These are phyloP conservation scores for Solanum appendiculatum DNA, from an alignment of 257 asterid species.

Conservation along the genomic window DNA sequence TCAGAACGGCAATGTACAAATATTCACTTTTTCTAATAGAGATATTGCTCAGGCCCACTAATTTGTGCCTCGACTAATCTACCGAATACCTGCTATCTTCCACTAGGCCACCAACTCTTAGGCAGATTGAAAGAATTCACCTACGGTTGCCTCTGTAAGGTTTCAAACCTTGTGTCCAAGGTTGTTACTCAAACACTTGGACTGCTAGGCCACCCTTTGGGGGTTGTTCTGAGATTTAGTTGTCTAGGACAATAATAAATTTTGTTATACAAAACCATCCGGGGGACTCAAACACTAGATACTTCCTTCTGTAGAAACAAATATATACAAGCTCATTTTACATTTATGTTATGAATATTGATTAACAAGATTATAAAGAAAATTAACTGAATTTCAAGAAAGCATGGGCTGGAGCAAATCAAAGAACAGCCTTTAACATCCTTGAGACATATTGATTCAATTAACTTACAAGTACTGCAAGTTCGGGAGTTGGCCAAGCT, in stretches of 20 bases:
- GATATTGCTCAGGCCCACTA: neutral
- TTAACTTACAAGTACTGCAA: slow-evolving; percentile 85
- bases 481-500: slow-evolving; percentile 66
- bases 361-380: neutral
- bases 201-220: neutral
- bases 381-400: neutral
- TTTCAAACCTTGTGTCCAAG: neutral
- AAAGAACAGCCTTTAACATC: neutral
- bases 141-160: neutral
- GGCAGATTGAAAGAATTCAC: neutral
- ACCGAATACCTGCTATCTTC: neutral
- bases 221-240: neutral
- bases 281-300: neutral
- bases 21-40: neutral
- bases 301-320: neutral
- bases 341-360: neutral
- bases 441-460: neutral
- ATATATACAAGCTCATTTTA: neutral
- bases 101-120: neutral
- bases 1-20: neutral
- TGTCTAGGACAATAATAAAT: neutral
- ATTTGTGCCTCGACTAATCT: neutral
- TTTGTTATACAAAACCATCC: neutral
- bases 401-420: neutral
- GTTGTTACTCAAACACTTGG: neutral